Percentiles rank a stretch among this genome's conserved stretches.
phyloP scores from a whole-genome alignment of 2,329 filamentous ascomycete genomes.

The Lachnellula willkommii region DNA sequence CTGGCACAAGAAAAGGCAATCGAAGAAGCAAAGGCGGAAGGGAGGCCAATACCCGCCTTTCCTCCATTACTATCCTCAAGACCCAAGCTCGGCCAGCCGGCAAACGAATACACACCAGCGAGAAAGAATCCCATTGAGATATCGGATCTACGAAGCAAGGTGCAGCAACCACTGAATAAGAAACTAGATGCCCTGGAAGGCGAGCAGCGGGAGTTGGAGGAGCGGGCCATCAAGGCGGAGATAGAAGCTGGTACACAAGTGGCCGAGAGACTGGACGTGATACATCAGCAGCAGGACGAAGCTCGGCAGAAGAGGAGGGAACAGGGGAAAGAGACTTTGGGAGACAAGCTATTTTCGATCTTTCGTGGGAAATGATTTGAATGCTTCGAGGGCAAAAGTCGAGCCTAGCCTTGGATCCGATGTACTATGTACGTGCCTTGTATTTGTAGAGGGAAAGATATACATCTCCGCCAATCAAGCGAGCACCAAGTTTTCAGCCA shows the following conservation, averaged over 20 bases:
- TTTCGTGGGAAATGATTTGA: slow-evolving; percentile 21
- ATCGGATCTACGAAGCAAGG: slow-evolving; percentile 38
- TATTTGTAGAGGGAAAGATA: neutral
- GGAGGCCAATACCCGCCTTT: slow-evolving; percentile 54
- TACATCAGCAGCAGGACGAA: slow-evolving; percentile 52
- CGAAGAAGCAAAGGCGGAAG: slow-evolving; percentile 62
- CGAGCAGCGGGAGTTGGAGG: slow-evolving; percentile 55
- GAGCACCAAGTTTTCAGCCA: neutral
- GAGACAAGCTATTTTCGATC: slow-evolving; percentile 35
- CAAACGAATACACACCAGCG: slow-evolving; percentile 15
- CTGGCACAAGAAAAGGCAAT: slow-evolving; percentile 71
- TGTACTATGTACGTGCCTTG: neutral
- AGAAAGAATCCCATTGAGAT: slow-evolving; percentile 15
- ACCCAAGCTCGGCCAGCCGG: slow-evolving; percentile 5
- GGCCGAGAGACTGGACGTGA: slow-evolving; percentile 47
- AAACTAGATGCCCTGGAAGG: slow-evolving; percentile 53
- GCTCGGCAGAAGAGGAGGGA: slow-evolving; percentile 51
- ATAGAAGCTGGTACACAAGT: slow-evolving; percentile 55
- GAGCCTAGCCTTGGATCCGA: neutral
- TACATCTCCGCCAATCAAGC: slow-evolving; percentile 1
- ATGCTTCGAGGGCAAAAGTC: neutral
- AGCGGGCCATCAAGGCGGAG: slow-evolving; percentile 59
- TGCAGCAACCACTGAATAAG: slow-evolving; percentile 48
- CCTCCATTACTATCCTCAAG: slow-evolving; percentile 44
- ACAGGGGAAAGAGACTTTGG: slow-evolving; percentile 43